Percentiles rank a stretch among this genome's conserved stretches.
Evolutionary conservation across 140 eudicot species (phyloP).

Genomic region (Cichorium intybus): DNA sequence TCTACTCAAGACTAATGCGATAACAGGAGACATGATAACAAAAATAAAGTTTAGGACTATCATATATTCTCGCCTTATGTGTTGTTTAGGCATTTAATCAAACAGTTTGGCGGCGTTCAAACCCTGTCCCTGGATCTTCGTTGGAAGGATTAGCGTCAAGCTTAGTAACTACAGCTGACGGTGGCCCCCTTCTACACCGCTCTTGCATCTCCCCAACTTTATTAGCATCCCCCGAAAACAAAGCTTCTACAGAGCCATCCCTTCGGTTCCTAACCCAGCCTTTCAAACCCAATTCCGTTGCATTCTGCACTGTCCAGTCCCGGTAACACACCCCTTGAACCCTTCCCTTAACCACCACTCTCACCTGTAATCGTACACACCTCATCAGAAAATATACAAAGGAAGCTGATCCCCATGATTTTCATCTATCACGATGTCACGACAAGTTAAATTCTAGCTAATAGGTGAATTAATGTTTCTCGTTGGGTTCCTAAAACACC

Average conservation of each 20-base stretch:
- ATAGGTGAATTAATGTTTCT: no score
- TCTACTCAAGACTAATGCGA: not conserved
- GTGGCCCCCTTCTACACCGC: conserved; percentile 87
- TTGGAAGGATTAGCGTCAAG: conserved; percentile 47
- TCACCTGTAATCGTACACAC: conserved; percentile 52
- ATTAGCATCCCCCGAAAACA: conserved; percentile 67
- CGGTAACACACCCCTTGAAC: conserved; percentile 88
- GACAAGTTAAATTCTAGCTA: no score
- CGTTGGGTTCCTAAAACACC: no score
- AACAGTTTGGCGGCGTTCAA: conserved; percentile 64
- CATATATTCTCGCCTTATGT: conserved; percentile 4
- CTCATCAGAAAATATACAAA: not conserved
- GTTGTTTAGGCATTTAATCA: conserved; percentile 30
- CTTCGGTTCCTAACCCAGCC: conserved; percentile 92
- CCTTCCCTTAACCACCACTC: conserved; percentile 65
- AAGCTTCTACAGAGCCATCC: conserved; percentile 87
- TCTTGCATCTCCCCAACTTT: conserved; percentile 89
- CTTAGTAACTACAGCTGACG: conserved; percentile 68
- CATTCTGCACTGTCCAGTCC: conserved; percentile 82
- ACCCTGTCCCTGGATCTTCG: conserved; percentile 70
- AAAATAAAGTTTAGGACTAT: not conserved
- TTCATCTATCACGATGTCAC: no score
- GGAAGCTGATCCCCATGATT: not conserved
- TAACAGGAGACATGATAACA: not conserved
- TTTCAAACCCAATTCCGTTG: conserved; percentile 69